Percentiles rank a stretch among this genome's conserved stretches.
Conservation (phyloP, 257 asterid species). For the Ballota nigra region DNA sequence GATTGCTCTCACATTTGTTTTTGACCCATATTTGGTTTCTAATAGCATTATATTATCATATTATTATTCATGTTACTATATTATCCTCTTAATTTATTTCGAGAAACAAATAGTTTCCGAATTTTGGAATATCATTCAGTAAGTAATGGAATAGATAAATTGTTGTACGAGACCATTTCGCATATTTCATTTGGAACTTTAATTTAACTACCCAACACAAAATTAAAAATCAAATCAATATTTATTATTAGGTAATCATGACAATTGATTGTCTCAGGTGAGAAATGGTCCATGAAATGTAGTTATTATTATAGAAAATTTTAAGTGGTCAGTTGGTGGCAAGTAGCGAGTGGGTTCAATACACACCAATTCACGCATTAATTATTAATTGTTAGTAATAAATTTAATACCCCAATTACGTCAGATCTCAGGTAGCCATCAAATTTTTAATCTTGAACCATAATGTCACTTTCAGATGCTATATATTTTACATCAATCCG, state of each 20-base stretch:
- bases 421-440: conserved; percentile 14
- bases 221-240: not conserved
- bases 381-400: not conserved
- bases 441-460: not conserved
- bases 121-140: not conserved
- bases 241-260: not conserved
- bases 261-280: not conserved
- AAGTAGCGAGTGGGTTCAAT: not conserved
- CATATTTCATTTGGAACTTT: not conserved
- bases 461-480: conserved; percentile 28
- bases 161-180: not conserved
- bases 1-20: not conserved
- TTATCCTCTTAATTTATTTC: not conserved
- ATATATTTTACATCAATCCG: conserved; percentile 26
- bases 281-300: not conserved
- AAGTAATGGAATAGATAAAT: not conserved
- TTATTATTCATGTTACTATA: too few relatives aligned
- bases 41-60: too few relatives aligned
- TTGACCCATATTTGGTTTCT: not conserved
- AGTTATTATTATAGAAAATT: not conserved
- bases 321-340: not conserved
- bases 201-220: not conserved
- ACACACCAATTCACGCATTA: not conserved
- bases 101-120: not conserved
- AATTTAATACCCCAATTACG: not conserved